Base-by-base conservation (phyloP, 768 basidiomycete genomes). In the Phallus indusiatus region DNA sequence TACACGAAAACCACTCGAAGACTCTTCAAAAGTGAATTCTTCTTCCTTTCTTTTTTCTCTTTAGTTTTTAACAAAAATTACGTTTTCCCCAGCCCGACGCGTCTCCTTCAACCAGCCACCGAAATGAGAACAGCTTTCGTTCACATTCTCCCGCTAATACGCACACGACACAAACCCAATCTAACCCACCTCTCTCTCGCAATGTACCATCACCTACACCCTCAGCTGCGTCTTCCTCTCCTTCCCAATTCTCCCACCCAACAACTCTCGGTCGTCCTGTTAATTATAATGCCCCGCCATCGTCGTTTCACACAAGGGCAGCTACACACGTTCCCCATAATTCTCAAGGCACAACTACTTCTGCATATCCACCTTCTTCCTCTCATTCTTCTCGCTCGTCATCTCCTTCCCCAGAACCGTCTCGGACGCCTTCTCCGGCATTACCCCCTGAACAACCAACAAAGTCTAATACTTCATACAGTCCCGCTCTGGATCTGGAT, bases 351-450 rank as follows among this genome's bases (percentile, higher is more conserved):
- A 59, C 57, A 21, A 59, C 66, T 4, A 42, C 60, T 53, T 71
- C n/a, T 73, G 88, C 53, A 78, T 79, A 51, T 77, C 80, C 5
- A 74, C 73, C 0, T 76, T 88, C 59, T 78, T 81, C 1, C 63
- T 82, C 36, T 73, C 86, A 14, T 89, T 90, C 66, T 3, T 47
- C 54, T 36, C 55, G 60, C 42, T 52, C 53, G 4, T 36, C 47
- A 12, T 24, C 57, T n/a, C 49, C 57, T 4, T 59, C 57, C 3
- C 57, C 50, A 16, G 49, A 33, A 20, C 57, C n/a, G 3, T 18
- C 57, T 20, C 57, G 17, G 16, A 21, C 24, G 7, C 21, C 28
- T 9, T 34, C 16, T 7, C 48, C 57, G 34, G 16, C 34, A 59
- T 22, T 22, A 22, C 35, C 33, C 12, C 50, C 47, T 1, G 21